A percentile compares a stretch with the other conserved stretches of the same genome.
Evolutionary conservation across 495 filamentous ascomycete genomes (phyloP).

Genomic region (Tuber indicum): DNA sequence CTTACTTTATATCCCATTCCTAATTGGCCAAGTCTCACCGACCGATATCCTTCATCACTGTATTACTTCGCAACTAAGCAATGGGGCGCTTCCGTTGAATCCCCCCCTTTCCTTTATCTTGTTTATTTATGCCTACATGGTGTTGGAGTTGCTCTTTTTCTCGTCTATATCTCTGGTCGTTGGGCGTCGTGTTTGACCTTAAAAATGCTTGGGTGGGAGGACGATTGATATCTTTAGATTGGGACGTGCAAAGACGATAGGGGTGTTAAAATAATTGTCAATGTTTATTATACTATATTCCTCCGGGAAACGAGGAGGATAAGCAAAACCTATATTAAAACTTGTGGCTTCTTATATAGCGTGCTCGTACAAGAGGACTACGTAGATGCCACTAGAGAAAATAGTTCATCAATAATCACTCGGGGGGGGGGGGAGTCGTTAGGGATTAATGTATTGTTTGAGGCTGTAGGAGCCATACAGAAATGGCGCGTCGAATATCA

Average conservation of each 20-base stretch:
- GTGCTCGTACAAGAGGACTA: neutral
- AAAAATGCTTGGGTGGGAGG: neutral
- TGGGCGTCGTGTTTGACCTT: neutral
- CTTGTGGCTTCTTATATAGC: neutral
- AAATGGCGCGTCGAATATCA: neutral
- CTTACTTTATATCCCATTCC: neutral
- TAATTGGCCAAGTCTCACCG: constrained; percentile 1
- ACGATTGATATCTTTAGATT: neutral
- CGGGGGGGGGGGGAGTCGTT: neutral
- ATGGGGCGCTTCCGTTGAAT: neutral
- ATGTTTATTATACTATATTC: neutral
- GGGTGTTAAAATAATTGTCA: neutral
- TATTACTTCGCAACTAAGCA: neutral
- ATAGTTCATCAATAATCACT: neutral
- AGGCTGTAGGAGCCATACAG: neutral
- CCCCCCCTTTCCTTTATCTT: neutral
- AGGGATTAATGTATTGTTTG: neutral
- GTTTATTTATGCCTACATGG: neutral
- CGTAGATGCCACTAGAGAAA: neutral
- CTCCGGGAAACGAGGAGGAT: neutral
- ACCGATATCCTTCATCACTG: neutral
- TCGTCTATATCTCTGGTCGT: neutral
- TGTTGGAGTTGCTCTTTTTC: neutral
- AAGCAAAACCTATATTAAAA: neutral
- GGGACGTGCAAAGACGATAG: neutral